Evolutionary conservation across 306 rosid species (phyloP).

Genomic region (Cucumis hystrix): DNA sequence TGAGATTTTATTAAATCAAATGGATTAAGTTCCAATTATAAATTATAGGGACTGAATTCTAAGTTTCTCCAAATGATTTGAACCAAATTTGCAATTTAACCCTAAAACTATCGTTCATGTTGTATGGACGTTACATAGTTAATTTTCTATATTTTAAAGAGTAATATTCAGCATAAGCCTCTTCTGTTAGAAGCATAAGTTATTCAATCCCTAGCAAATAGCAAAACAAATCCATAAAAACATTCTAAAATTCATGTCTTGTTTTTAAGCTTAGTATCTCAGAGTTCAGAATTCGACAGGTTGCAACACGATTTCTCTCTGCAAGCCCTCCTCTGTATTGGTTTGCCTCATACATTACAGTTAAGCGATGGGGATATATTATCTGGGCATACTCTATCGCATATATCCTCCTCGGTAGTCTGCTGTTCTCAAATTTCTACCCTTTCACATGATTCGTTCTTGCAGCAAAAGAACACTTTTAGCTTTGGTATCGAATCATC

Average conservation of each 20-base stretch:
- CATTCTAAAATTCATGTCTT: background rate
- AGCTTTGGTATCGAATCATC: background rate
- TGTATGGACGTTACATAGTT: background rate
- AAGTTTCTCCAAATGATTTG: no score
- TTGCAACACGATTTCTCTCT: slow-evolving; percentile 84
- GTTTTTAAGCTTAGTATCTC: background rate
- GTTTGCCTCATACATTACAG: slow-evolving; percentile 64
- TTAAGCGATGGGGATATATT: slow-evolving; percentile 48
- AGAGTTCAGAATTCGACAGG: slow-evolving; percentile 28
- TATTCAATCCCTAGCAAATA: background rate
- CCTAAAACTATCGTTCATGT: background rate
- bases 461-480: background rate
- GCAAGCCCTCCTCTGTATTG: slow-evolving; percentile 82
- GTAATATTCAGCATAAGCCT: background rate
- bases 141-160: background rate
- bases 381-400: slow-evolving; percentile 72
- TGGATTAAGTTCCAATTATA: no score
- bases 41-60: no score
- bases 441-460: slow-evolving; percentile 55
- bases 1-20: no score
- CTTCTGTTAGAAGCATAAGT: background rate
- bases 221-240: background rate
- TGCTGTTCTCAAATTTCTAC: slow-evolving; percentile 80
- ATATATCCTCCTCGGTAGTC: slow-evolving; percentile 74
- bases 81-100: no score